phyloP scores from a whole-genome alignment of 2,329 filamentous ascomycete species.

The Apiospora rasikravindrae region DNA sequence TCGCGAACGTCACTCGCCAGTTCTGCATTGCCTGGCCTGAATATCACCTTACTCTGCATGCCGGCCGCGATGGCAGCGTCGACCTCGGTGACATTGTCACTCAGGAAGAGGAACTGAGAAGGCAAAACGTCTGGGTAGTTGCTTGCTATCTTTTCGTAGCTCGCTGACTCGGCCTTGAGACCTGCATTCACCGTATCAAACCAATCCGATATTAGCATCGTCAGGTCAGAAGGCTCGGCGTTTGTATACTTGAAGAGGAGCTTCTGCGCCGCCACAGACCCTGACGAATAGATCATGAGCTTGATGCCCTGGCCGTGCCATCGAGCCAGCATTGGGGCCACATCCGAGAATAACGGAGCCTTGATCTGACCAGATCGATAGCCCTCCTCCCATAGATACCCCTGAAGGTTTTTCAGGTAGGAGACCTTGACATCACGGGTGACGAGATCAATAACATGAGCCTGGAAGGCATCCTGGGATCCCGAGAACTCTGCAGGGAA shows the following conservation, averaged over 20 bases:
- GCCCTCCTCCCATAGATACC: conserved; percentile 77
- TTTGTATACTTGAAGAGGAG: conserved; percentile 74
- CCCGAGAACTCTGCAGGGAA: conserved; percentile 70
- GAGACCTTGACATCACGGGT: conserved; percentile 74
- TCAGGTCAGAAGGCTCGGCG: conserved; percentile 63
- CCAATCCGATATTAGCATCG: conserved; percentile 64
- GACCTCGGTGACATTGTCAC: conserved; percentile 77
- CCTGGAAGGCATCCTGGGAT: conserved; percentile 63
- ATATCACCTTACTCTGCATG: conserved; percentile 67
- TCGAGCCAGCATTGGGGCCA: conserved; percentile 63
- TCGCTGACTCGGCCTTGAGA: conserved; percentile 68
- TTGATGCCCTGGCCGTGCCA: conserved; percentile 63
- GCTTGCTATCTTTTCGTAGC: conserved; percentile 69
- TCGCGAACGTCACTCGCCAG: conserved; percentile 56
- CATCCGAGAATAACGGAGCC: conserved; percentile 77
- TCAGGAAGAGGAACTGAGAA: conserved; percentile 74
- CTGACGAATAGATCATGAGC: conserved; percentile 82
- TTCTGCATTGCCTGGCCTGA: conserved; percentile 72
- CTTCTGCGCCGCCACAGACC: conserved; percentile 81
- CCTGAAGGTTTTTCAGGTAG: conserved; percentile 81
- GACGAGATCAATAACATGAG: conserved; percentile 74
- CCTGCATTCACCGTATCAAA: conserved; percentile 86
- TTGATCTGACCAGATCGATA: conserved; percentile 73
- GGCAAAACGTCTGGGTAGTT: conserved; percentile 52
- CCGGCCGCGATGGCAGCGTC: conserved; percentile 65